Base-by-base conservation (phyloP, 2,329 filamentous ascomycete genomes). In the Hypoxylon sp. region DNA sequence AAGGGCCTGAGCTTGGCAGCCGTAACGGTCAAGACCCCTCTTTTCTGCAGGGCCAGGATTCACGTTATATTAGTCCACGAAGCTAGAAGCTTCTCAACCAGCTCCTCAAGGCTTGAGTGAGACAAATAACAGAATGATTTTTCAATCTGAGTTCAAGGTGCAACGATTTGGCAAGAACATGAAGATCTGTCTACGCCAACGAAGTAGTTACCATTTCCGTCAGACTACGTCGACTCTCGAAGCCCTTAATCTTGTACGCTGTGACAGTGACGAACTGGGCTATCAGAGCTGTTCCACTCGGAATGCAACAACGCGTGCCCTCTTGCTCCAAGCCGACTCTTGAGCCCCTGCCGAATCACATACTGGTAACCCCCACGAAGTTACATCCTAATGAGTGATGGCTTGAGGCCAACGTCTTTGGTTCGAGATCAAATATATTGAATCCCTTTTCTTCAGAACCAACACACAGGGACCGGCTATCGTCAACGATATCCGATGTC, bases 201-300 rank as follows among this genome's bases (percentile, higher is more conserved):
- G 62, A 63, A 65, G 51, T 65, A 57, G 8, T 68, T 68, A 28
- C 65, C 65, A 51, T 38, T 60, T 68, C 50, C 14, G 62, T 61
- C 59, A 38, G 28, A 42, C 26, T 62, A 48, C 20, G 38, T 64
- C 18, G 49, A 56, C n/a, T 61, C 44, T 64, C 60, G 44, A 61
- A 58, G 59, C 65, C 66, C 61, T 66, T 67, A 64, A 69, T 69
- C 52, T 69, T 67, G 64, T 53, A 44, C 61, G 59, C 48, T 70
- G 56, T 61, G 51, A 70, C 68, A 65, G 64, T 70, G 65, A 66
- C 52, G 61, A 65, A 54, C 62, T 61, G 45, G 63, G 57, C 33
- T 50, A 49, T 50, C 44, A 61, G 50, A 49, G 44, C 26, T 26
- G 59, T 64, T 51, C 66, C 66, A 69, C 66, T 62, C 24, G 61